Evolutionary conservation across 1,284 basidiomycete genomes (phyloP).

Genomic region (Ganoderma resinaceum): DNA sequence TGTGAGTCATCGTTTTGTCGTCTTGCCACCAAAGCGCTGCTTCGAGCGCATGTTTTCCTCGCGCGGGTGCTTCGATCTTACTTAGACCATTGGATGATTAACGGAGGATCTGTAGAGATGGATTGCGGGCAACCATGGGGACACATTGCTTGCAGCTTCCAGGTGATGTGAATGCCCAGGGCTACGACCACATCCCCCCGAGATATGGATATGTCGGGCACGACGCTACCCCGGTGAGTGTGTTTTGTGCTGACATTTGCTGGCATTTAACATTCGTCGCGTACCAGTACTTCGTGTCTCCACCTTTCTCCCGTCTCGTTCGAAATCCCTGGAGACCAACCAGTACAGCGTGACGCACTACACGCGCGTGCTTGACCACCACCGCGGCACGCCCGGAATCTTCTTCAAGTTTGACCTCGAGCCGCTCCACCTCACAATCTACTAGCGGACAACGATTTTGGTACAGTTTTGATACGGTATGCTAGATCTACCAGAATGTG

Average conservation of each 20-base stretch:
- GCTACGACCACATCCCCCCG: too few species aligned
- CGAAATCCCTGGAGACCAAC: conserved; percentile 76
- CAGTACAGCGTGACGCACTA: conserved; percentile 98
- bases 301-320: conserved; percentile 83
- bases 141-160: neutral
- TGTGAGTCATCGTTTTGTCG: conserved; percentile 61
- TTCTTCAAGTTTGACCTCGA: conserved; percentile 99
- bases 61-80: too few species aligned
- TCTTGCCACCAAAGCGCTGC: neutral
- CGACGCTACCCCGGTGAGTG: too few species aligned
- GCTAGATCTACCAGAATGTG: conserved; percentile 31
- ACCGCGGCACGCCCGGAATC: conserved; percentile 87
- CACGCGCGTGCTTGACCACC: conserved; percentile 78
- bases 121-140: neutral
- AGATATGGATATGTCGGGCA: too few species aligned
- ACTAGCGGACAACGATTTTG: conserved; percentile 86
- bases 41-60: neutral
- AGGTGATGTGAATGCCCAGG: neutral
- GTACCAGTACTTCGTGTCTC: conserved; percentile 99
- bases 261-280: conserved; percentile 78
- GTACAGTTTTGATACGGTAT: conserved; percentile 85
- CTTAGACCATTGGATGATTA: neutral
- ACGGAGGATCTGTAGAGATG: too few species aligned
- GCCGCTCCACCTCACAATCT: conserved; percentile 85
- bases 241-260: neutral